Evolutionary conservation across 1,284 basidiomycete species (phyloP), one percentile per base, ranked within the genome.

Genomic region (Singerocomus inundabilis): DNA sequence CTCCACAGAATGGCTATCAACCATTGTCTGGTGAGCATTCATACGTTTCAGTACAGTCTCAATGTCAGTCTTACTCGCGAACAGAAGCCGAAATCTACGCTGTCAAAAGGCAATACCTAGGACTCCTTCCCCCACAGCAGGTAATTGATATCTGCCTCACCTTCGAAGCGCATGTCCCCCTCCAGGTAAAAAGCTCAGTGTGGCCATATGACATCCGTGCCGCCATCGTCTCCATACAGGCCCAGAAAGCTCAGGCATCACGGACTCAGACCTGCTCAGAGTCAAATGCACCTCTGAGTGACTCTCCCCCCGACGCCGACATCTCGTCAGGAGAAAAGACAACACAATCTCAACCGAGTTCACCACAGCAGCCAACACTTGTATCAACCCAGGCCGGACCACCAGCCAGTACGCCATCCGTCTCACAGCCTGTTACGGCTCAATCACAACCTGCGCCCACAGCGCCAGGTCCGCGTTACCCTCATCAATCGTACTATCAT

Each of bases 101-200:
- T 39, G 77, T 83, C 68, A 88, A 88, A 64, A 78, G 78, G 54
- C 76, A 78, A 53, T 90, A 89, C 70, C 72, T 90, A 36, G 73
- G 74, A 26, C 74, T 88, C 18, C 72, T 90, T 8, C 76, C 82
- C 15, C 78, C 76, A 30, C 74, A 78, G 40, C 84, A 87, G 68
- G 77, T 89, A 61, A 84, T 88, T 58, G 86, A 89, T 55, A 80
- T 89, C 56, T 87, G 87, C 61, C 73, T 90, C 43, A 75, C 75
- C 26, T 82, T 88, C 56, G 87, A 90, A 58, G 66, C 79, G 9
- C 78, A 88, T 69, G 82, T 80, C 1, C 81, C 85, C 6, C 67
- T 74, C 29, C 79, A 81, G 54, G 63, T 82, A 44, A 80, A 79
- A 64, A 73, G 71, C 46, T 70, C 78, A 24, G 68, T 88, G 64